Percentiles rank a stretch among this genome's conserved stretches.
Evolutionary conservation across 441 rosid genomes (phyloP).

Genomic region (Mallotus repandus): DNA sequence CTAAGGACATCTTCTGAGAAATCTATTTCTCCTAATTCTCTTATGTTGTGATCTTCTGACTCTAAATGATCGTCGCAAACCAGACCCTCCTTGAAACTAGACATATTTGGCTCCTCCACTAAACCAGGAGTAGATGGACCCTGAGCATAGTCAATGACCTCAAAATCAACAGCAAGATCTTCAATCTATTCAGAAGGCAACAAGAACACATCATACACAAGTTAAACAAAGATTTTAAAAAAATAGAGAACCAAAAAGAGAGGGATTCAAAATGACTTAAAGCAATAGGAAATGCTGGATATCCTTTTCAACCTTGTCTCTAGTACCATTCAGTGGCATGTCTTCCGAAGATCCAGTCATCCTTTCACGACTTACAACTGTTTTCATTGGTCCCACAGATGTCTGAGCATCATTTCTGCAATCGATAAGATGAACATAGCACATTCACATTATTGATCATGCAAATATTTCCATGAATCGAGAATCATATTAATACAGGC

Average conservation of each 20-base stretch:
- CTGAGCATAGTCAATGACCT: slow-evolving; percentile 64
- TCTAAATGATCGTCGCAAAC: slow-evolving; percentile 69
- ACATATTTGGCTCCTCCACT: slow-evolving; percentile 64
- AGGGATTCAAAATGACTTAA: neutral
- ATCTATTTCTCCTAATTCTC: slow-evolving; percentile 34
- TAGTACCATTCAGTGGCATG: slow-evolving; percentile 41
- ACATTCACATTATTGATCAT: neutral
- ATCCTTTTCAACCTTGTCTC: slow-evolving; percentile 55
- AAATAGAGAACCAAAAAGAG: neutral
- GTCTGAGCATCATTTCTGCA: slow-evolving; percentile 54
- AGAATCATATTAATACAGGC: slow-evolving; percentile 1
- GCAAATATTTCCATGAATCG: neutral
- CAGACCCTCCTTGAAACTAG: slow-evolving; percentile 62
- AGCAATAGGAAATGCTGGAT: slow-evolving; percentile 15
- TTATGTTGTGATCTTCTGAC: slow-evolving; percentile 49
- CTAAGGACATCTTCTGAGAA: slow-evolving; percentile 34
- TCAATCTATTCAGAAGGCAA: slow-evolving; percentile 47
- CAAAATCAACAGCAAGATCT: slow-evolving; percentile 44
- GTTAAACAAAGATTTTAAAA: slow-evolving; percentile 8
- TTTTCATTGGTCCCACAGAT: slow-evolving; percentile 36
- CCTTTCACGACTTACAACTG: slow-evolving; percentile 33
- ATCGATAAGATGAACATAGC: slow-evolving; percentile 24
- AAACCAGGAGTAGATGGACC: slow-evolving; percentile 92
- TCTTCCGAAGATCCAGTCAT: slow-evolving; percentile 39
- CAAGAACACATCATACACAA: slow-evolving; percentile 10